Percentiles rank a stretch among this genome's conserved stretches.
Conservation (phyloP, 352 stramenopile species). For the Phytophthora lateralis region DNA sequence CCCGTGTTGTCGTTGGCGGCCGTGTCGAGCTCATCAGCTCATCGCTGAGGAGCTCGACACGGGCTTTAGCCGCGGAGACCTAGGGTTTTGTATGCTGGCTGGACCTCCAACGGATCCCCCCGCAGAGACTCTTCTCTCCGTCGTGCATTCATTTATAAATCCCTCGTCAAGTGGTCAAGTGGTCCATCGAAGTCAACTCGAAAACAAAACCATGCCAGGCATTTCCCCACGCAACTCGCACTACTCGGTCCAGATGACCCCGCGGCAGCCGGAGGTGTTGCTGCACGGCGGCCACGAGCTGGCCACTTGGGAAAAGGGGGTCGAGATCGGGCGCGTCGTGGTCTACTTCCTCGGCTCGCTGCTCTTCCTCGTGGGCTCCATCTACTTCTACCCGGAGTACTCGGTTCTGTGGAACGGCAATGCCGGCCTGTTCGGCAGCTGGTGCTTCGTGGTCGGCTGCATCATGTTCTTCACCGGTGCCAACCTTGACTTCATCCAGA, state of each 20-base stretch:
- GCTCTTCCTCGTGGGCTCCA: slow-evolving; percentile 79
- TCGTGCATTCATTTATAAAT: slow-evolving; percentile 36
- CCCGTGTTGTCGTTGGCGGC: slow-evolving; percentile 38
- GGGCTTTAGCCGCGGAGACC: slow-evolving; percentile 15
- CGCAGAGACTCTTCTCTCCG: slow-evolving; percentile 2
- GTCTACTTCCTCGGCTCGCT: slow-evolving; percentile 67
- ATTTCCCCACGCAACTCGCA: slow-evolving; percentile 37
- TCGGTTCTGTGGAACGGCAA: slow-evolving; percentile 65
- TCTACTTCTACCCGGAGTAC: slow-evolving; percentile 84
- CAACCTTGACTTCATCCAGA: slow-evolving; percentile 78
- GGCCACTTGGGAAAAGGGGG: slow-evolving; percentile 50
- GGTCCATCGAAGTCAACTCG: neutral
- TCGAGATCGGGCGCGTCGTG: slow-evolving; percentile 56
- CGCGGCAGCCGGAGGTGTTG: slow-evolving; percentile 26
- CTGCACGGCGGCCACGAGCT: slow-evolving; percentile 25
- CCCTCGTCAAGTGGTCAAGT: slow-evolving; percentile 23
- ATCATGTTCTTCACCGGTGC: slow-evolving; percentile 68
- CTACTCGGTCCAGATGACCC: slow-evolving; percentile 32
- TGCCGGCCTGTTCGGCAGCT: slow-evolving; percentile 64
- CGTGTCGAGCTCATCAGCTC: slow-evolving; percentile 32
- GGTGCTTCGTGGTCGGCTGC: slow-evolving; percentile 76
- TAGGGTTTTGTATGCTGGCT: slow-evolving; percentile 24
- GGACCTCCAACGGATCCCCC: slow-evolving; percentile 18
- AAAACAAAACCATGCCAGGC: slow-evolving; percentile 29
- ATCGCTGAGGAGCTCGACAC: slow-evolving; percentile 10